Base-by-base conservation (phyloP, 2,329 filamentous ascomycete species). In the Geoglossum cookeanum region DNA sequence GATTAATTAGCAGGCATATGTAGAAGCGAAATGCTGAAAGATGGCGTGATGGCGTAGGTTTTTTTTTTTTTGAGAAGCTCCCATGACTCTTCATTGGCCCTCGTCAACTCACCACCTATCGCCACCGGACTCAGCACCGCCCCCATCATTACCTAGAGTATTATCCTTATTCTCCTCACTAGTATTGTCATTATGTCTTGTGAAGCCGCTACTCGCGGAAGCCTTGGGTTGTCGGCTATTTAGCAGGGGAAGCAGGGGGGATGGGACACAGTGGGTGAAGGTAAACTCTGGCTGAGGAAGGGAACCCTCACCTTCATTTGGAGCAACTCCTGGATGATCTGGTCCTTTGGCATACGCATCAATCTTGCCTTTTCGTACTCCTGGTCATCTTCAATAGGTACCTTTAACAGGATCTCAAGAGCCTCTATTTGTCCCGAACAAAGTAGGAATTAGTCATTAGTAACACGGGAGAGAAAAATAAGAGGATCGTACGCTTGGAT, bases 241-340 rank as follows among this genome's bases (percentile, higher is more conserved):
- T 11, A 37, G 33, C 11, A 37, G 33, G 22, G 22, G 11, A 42
- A 42, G 13, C 11, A 42, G 4, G 22, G n/a, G 11, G 13, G 4
- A 52, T 52, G n/a, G 33, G 11, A 2, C 13, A 49, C 7, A 15
- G 13, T 7, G 45, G 17, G 17, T 9, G 17, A 49, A 3, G 17
- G 17, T 7, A 7, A 2, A 22, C 22, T 22, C 22, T 22, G 22
- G 22, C 22, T 22, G 2, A 22, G 22, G 22, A 2, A 22, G 22
- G 22, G 22, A 52, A 52, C 1, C 15, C 27, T 11, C 22, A 52
- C 42, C 57, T 59, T 62, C 1, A 58, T 49, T 45, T 57, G 56
- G 7, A 63, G 42, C 39, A 62, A 37, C 32, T 60, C 56, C 35
- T 61, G 58, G 15, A 63, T 59, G 3, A 63, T 15, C 54, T 63